phyloP scores from a whole-genome alignment of 1,139 yeast species.

The Kodamaea alishanica region DNA sequence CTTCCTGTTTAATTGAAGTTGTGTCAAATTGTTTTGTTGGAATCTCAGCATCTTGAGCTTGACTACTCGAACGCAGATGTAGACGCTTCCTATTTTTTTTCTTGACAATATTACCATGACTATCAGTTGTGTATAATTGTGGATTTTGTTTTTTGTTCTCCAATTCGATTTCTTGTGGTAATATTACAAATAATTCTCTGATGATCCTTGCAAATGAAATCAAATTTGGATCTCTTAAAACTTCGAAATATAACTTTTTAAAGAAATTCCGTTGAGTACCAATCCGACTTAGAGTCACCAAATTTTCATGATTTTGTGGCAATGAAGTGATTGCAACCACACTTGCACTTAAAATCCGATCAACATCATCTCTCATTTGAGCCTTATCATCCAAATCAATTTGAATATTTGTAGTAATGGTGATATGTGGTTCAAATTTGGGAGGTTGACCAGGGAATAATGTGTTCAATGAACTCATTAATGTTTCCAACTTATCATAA shows the following conservation, averaged over 20 bases:
- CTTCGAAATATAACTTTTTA: conserved; percentile 58
- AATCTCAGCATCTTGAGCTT: conserved; percentile 1
- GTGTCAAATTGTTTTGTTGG: conserved; percentile 24
- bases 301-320: conserved; percentile 34
- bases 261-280: conserved; percentile 33
- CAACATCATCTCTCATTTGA: conserved; percentile 52
- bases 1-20: conserved; percentile 20
- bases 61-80: conserved; percentile 7
- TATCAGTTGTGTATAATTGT: conserved; percentile 36
- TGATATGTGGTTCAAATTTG: conserved; percentile 70
- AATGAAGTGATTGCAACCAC: conserved; percentile 57
- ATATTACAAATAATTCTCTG: conserved; percentile 61
- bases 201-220: conserved; percentile 66
- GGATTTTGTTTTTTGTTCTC: conserved; percentile 39
- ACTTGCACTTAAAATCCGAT: conserved; percentile 59
- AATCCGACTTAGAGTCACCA: conserved; percentile 39
- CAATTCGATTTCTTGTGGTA: conserved; percentile 36
- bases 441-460: conserved; percentile 68
- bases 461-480: conserved; percentile 64
- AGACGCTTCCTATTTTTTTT: conserved; percentile 22
- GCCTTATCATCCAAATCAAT: conserved; percentile 35
- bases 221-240: conserved; percentile 52
- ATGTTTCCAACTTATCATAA: conserved; percentile 54
- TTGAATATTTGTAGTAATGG: conserved; percentile 60
- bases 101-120: conserved; percentile 31